Conservation (phyloP, 495 filamentous ascomycete species). For the Talaromyces wortmannii region DNA sequence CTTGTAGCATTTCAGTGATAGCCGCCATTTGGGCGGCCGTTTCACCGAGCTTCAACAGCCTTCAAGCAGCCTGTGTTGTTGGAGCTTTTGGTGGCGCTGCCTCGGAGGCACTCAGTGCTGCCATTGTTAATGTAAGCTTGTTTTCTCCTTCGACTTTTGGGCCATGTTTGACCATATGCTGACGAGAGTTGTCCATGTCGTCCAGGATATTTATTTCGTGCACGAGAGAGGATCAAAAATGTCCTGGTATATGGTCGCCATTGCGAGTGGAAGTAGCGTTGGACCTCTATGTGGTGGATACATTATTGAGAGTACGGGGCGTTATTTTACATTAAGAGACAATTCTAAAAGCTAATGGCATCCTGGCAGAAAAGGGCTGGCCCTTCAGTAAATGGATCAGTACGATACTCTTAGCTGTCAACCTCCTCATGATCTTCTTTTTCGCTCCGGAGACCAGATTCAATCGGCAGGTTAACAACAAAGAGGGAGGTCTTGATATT, state of each 20-base stretch:
- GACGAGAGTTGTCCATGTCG: not conserved
- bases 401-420: not conserved
- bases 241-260: not conserved
- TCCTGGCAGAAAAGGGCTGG: not conserved
- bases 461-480: not conserved
- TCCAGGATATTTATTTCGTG: not conserved
- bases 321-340: not conserved
- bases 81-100: not conserved
- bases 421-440: not conserved
- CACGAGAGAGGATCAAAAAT: not conserved
- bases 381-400: not conserved
- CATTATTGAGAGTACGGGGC: not conserved
- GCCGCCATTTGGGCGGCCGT: not conserved
- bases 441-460: not conserved
- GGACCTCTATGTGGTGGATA: not conserved
- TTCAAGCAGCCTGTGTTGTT: not conserved
- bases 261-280: not conserved
- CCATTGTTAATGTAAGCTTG: not conserved
- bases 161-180: no score
- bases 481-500: no score
- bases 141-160: no score
- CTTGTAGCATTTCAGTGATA: not conserved
- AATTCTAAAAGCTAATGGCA: not conserved
- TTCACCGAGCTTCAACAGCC: not conserved
- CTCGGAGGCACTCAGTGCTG: not conserved